Evolutionary conservation across 805 yeast genomes (phyloP), one percentile per base, ranked within the genome.

Genomic region (Pichia sporocuriosa): DNA sequence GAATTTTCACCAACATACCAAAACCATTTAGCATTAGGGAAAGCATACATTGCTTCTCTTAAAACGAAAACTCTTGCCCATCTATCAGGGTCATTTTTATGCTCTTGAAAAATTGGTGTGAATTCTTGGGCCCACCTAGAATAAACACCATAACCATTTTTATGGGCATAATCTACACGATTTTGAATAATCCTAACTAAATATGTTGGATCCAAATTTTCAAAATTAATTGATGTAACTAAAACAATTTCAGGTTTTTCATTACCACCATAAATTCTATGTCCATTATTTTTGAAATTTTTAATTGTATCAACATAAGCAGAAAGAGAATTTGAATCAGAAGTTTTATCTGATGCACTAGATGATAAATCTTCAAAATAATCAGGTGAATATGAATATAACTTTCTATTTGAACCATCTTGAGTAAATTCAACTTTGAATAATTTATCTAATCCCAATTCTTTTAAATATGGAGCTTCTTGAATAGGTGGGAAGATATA

Each of bases 31-130:
- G 96, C 84, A 36, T 80, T 69, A 1, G 97, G 97, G 67, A 88
- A 88, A 0, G 95, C 93, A 59, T 75, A 77, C 81, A 90, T 79
- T n/a, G 97, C 97, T 32, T 89, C 93, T 46, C 94, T 73, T 57
- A 86, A 59, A 31, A 80, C 59, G 43, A 75, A 73, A 23, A 81
- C 55, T 49, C 80, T 76, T 25, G 77, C 72, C 93, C 95, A 84
- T 23, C 69, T 63, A 43, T 66, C 65, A 4, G 38, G 25, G 49
- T 77, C 62, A 47, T 63, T 60, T 45, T 66, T 62, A 52, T 70
- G 60, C 28, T 69, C 69, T 42, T 75, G 69, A 43, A 81, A 52
- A 13, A 70, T 51, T 7, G 90, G 89, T 15, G 75, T 55, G 61
- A 85, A 89, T 58, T 93, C 97, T 61, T 86, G 89, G 26, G 72